Percentiles rank a stretch among this genome's conserved stretches.
Evolutionary conservation across 2,329 filamentous ascomycete species (phyloP).

Genomic region (Diaporthe eres): DNA sequence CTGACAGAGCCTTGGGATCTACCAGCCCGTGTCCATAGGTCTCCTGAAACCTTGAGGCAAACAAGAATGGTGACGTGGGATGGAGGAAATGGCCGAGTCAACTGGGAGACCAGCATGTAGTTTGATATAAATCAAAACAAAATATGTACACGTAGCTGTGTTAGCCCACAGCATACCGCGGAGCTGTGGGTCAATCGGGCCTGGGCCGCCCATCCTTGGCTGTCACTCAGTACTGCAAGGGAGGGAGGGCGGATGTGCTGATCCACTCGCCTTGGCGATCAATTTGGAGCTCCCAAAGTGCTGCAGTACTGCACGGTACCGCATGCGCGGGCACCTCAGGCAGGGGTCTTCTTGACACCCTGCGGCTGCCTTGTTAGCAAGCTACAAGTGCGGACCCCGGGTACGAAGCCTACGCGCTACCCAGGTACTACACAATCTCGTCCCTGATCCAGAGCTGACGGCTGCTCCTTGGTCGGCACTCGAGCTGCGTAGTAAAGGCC

Average conservation of each 20-base stretch:
- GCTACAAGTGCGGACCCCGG: not conserved
- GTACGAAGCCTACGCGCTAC: not conserved
- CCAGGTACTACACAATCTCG: slow-evolving; percentile 15
- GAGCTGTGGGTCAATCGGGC: slow-evolving; percentile 6
- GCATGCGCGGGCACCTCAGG: slow-evolving; percentile 10
- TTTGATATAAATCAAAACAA: slow-evolving; percentile 13
- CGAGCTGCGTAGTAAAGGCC: slow-evolving; percentile 39
- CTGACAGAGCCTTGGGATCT: not conserved
- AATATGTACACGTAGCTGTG: slow-evolving; percentile 5
- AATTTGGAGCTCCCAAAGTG: slow-evolving; percentile 14
- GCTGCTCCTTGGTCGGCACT: slow-evolving; percentile 25
- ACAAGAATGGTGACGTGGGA: not conserved
- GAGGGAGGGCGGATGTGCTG: slow-evolving; percentile 13
- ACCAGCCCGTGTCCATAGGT: not conserved
- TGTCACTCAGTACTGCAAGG: slow-evolving; percentile 28
- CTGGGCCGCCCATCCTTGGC: slow-evolving; percentile 20
- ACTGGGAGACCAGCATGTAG: not conserved
- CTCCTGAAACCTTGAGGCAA: not conserved
- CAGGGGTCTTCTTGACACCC: not conserved
- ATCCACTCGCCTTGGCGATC: slow-evolving; percentile 36
- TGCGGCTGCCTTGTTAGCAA: slow-evolving; percentile 19
- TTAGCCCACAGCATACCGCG: slow-evolving; percentile 9
- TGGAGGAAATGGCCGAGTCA: not conserved
- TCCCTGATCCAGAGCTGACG: slow-evolving; percentile 27
- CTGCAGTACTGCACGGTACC: slow-evolving; percentile 8